Base-by-base conservation (phyloP, 306 rosid genomes). In the Styphnolobium japonicum region DNA sequence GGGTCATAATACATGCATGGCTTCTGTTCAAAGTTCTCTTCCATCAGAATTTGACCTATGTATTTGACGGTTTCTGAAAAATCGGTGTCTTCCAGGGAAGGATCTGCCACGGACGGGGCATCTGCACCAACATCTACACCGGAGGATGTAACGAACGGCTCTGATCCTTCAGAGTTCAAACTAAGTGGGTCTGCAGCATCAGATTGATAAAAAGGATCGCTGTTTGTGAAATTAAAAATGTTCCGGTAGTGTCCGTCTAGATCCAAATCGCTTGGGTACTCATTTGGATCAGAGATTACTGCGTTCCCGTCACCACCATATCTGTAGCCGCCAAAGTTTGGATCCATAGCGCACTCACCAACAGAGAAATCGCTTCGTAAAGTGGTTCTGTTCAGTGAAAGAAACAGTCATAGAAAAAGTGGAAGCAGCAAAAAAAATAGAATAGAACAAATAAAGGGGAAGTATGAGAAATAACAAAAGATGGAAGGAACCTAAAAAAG, bases 1-100 rank as follows among this genome's bases (percentile, higher is more conserved):
- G 93, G 90, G 67, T 91, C 93, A 76, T 83, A 89, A 42, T 85
- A 90, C 94, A 93, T 87, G 15, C 85, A 90, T 0, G 93, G 92
- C 67, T 78, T 87, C n/a, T 81, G 75, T 15, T 90, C 91, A 73
- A 88, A 79, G 43, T 88, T 84, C 87, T 91, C 98, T 48, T 93
- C 92, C 97, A 93, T 81, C 0, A 93, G 89, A 83, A 93, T 67
- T 25, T 86, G 89, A 31, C 89, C 75, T 33, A 86, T 86, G 74
- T 79, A 82, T 68, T 77, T 86, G 19, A 64, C 23, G 1, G 82
- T 82, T 79, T 86, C 89, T 6, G 89, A 75, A 33, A 86, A 86
- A 15, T 82, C 89, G 0, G 64, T 11, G 31, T 86, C 86, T 39
- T 86, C 89, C 12, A 53, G 31, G 4, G 76, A 61, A 61, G 81